Evolutionary conservation across 1,284 basidiomycete genomes (phyloP).

Genomic region (Leccinum angustisporum): DNA sequence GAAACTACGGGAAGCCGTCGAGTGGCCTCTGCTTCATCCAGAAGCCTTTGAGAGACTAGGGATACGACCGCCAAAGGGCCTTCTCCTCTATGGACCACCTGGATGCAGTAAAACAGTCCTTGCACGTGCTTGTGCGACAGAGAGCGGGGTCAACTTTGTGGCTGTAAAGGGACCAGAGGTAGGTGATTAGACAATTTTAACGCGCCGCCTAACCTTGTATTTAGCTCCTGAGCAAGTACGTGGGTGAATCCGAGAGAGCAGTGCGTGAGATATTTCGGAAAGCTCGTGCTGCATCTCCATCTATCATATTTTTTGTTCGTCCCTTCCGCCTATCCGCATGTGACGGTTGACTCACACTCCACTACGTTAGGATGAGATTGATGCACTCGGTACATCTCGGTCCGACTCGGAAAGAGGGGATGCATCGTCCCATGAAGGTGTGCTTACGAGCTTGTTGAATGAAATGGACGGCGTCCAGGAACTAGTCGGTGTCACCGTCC

Average conservation of each 20-base stretch:
- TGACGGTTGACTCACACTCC: not conserved
- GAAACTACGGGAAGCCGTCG: constrained; percentile 84
- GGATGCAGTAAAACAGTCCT: constrained; percentile 97
- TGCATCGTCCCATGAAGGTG: constrained; percentile 71
- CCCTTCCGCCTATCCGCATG: not conserved
- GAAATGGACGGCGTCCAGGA: constrained; percentile 99
- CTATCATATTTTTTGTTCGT: constrained; percentile 93
- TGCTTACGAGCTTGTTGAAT: constrained; percentile 91
- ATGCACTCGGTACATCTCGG: constrained; percentile 86
- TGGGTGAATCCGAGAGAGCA: constrained; percentile 95
- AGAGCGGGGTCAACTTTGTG: constrained; percentile 95
- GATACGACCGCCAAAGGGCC: constrained; percentile 85
- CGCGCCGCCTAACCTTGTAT: constrained; percentile 7
- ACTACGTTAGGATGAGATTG: constrained; percentile 85
- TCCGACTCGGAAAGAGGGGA: constrained; percentile 56
- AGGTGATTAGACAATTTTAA: not conserved
- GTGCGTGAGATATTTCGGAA: constrained; percentile 95
- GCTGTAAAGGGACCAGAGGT: constrained; percentile 99
- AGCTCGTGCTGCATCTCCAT: constrained; percentile 90
- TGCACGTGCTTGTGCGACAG: constrained; percentile 91
- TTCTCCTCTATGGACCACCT: constrained; percentile 94
- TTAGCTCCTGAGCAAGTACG: constrained; percentile 93
- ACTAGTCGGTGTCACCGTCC: constrained; percentile 87
- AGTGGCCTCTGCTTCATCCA: constrained; percentile 91
- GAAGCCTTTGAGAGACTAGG: constrained; percentile 87